phyloP scores from a whole-genome alignment of 2,329 filamentous ascomycete species.

The Trichoderma harzianum region DNA sequence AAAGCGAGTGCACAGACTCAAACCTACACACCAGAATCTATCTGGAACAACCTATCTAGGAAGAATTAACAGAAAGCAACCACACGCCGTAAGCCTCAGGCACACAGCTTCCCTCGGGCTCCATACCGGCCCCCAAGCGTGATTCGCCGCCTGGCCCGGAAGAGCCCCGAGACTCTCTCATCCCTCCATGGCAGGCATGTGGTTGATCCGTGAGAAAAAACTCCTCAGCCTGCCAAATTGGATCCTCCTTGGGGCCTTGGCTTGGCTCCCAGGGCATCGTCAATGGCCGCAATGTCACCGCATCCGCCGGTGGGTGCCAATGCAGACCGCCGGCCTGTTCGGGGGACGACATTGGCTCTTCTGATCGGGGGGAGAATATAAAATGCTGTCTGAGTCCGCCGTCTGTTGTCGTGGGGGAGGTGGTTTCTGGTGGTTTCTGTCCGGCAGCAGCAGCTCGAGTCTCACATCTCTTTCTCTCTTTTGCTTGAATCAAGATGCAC shows the following conservation, averaged over 20 bases:
- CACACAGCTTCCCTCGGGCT: background rate
- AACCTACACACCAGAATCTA: background rate
- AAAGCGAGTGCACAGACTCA: background rate
- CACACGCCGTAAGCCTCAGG: background rate
- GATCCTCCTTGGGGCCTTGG: background rate
- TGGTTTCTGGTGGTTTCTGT: background rate
- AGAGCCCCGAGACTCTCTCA: background rate
- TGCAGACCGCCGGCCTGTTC: background rate
- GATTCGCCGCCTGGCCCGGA: background rate
- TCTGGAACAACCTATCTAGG: background rate
- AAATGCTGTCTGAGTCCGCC: background rate
- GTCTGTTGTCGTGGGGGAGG: background rate
- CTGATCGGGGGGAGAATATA: background rate
- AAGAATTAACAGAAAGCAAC: background rate
- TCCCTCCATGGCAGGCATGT: background rate
- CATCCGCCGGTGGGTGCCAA: background rate
- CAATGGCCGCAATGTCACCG: background rate
- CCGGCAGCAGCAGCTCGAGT: background rate
- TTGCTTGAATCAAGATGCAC: conserved; percentile 29
- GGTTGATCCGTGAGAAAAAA: background rate
- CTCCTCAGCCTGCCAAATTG: background rate
- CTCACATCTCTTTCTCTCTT: background rate
- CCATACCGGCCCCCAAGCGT: background rate
- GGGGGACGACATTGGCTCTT: background rate
- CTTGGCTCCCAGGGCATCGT: background rate